Percentiles rank a stretch among this genome's conserved stretches.
Conservation (phyloP, 176 grass and related monocot genomes). For the Ensete glaucum region DNA sequence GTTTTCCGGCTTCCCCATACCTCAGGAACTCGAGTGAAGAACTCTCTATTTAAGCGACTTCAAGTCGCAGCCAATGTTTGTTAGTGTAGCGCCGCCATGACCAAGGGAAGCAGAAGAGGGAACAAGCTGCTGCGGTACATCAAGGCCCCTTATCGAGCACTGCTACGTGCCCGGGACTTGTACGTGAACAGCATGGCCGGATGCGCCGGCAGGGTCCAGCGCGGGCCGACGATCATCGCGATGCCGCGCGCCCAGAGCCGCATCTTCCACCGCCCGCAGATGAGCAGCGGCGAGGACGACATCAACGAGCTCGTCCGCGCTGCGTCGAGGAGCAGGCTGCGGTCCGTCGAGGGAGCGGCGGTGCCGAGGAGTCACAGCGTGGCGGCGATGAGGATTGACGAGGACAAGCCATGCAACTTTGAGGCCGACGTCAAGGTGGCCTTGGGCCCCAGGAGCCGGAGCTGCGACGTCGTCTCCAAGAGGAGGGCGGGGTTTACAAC, state of each 20-base stretch:
- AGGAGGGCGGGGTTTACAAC: background rate
- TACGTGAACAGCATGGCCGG: background rate
- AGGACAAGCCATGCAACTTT: slow-evolving; percentile 44
- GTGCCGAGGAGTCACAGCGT: slow-evolving; percentile 1
- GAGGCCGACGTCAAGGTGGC: slow-evolving; percentile 2
- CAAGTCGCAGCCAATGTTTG: too few species aligned
- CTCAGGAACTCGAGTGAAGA: too few species aligned
- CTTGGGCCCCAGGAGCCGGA: slow-evolving; percentile 10
- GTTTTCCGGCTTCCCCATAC: too few species aligned
- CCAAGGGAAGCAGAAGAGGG: background rate
- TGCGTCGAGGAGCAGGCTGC: slow-evolving; percentile 26
- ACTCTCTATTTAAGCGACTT: too few species aligned
- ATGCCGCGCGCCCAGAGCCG: background rate
- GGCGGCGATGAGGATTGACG: slow-evolving; percentile 33
- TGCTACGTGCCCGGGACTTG: background rate
- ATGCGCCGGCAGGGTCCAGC: background rate
- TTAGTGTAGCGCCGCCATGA: background rate
- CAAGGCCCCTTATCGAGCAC: background rate
- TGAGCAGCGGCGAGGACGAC: background rate
- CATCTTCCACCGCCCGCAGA: background rate
- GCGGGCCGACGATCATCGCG: background rate
- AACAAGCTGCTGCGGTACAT: slow-evolving; percentile 1
- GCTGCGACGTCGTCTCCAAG: background rate
- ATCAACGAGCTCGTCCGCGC: slow-evolving; percentile 42
- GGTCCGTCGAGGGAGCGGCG: background rate